Conservation (phyloP, 768 basidiomycete genomes). For the Hygrocybe coccinea region DNA sequence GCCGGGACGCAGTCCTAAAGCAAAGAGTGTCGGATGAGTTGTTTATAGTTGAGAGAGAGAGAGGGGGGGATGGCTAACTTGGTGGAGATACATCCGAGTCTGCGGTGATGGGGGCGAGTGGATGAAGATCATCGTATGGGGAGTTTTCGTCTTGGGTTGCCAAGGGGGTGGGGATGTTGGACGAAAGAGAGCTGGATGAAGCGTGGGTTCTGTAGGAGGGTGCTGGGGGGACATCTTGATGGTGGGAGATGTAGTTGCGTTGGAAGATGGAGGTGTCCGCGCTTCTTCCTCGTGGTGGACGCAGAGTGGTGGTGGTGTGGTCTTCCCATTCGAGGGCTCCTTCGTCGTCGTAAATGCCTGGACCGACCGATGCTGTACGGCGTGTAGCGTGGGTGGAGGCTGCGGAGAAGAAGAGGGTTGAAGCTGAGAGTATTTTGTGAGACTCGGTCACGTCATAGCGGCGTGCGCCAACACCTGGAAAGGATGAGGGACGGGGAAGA, state of each 20-base stretch:
- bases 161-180: background rate
- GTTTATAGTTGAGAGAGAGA: background rate
- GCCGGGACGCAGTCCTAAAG: no score
- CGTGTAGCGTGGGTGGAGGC: constrained; percentile 33
- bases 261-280: constrained; percentile 34
- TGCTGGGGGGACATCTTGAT: constrained; percentile 28
- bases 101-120: background rate
- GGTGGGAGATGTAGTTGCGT: constrained; percentile 29
- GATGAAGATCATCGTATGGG: constrained; percentile 25
- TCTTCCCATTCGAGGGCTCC: constrained; percentile 29
- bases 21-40: no score
- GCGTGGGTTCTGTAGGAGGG: constrained; percentile 35
- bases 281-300: constrained; percentile 27
- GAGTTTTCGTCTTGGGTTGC: background rate
- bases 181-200: constrained; percentile 8
- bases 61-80: background rate
- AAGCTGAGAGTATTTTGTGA: constrained; percentile 65
- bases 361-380: constrained; percentile 43
- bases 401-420: constrained; percentile 70
- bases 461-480: constrained; percentile 59
- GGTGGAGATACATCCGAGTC: background rate
- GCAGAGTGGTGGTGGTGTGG: constrained; percentile 16
- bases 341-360: constrained; percentile 37
- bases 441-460: constrained; percentile 76
- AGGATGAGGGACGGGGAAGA: background rate